Evolutionary conservation across 1,139 yeast species (phyloP), one percentile per base, ranked within the genome.

Genomic region (Kazachstania sp.): DNA sequence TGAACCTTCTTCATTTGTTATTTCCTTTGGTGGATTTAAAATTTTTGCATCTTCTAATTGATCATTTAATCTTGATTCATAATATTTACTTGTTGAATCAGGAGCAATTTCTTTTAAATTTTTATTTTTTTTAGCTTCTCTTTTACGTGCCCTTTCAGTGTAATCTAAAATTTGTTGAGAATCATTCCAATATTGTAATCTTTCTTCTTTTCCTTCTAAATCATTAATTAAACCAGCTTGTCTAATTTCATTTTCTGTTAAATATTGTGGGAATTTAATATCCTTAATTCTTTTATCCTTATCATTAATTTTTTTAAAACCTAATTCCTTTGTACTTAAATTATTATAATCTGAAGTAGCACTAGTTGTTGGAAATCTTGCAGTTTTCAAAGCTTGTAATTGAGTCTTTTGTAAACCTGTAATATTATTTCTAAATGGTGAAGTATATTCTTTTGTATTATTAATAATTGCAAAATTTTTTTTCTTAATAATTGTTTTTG

Each of bases 321-420:
- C 65, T 37, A 58, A 40, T 39, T 58, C 56, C 18, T 47, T 53
- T 19, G 56, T 53, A 38, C 47, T 44, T 38, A 46, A 48, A 43
- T 43, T 44, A 29, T 50, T 51, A 40, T 48, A 56, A 26, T 50
- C 52, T 3, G 58, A 54, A 7, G 58, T 54, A 4, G 63, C 63
- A 38, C 61, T 54, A 9, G 54, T 51, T 5, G 63, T 60, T 6
- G 66, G 65, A 41, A 54, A 48, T 36, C 55, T 53, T 23, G 49
- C 46, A n/a, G 54, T 47, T 50, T 59, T 56, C 7, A 58, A 58
- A 8, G 44, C 46, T 37, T 52, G 54, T 7, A 54, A 46, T 40
- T 50, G 52, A 34, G 45, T 47, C 41, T 51, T 50, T 7, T 41
- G 23, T 2, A 35, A 26, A 3, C 39, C 12, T 8, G 34, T 20